Evolutionary conservation across 1,284 basidiomycete species (phyloP).

Genomic region (Melampsora larici-populina): DNA sequence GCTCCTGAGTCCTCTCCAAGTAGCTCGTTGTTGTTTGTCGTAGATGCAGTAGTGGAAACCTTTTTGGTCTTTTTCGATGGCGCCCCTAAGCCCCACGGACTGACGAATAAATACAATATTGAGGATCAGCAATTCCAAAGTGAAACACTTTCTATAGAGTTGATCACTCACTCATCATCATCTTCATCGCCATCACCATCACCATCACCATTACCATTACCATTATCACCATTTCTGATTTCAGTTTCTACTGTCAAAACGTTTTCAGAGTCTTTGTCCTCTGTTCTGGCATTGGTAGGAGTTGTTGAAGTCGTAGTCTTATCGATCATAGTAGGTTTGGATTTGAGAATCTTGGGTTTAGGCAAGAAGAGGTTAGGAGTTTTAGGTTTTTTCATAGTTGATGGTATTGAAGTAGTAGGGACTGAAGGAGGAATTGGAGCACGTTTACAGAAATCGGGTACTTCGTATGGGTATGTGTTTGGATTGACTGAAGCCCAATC

Average conservation of each 20-base stretch:
- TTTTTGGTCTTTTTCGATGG: too few relatives aligned
- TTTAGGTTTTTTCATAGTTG: background rate
- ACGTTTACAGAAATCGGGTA: background rate
- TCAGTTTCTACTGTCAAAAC: background rate
- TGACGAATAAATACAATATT: background rate
- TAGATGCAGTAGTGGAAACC: too few relatives aligned
- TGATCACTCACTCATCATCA: background rate
- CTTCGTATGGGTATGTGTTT: background rate
- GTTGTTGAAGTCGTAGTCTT: background rate
- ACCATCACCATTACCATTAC: background rate
- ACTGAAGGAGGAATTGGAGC: background rate
- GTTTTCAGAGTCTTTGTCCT: background rate
- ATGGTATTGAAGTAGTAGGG: too few relatives aligned
- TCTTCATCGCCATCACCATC: background rate
- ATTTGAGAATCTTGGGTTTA: background rate
- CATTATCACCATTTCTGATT: background rate
- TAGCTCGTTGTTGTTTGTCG: too few relatives aligned
- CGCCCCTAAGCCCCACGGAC: background rate
- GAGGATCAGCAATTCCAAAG: background rate
- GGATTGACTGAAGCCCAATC: background rate
- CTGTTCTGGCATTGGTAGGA: background rate
- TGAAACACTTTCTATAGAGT: background rate
- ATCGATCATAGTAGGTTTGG: background rate
- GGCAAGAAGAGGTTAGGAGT: background rate
- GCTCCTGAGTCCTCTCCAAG: too few relatives aligned